These are phyloP conservation scores for Daldinia grandis DNA, from an alignment of 495 filamentous ascomycete species.

Conservation along the genomic window DNA sequence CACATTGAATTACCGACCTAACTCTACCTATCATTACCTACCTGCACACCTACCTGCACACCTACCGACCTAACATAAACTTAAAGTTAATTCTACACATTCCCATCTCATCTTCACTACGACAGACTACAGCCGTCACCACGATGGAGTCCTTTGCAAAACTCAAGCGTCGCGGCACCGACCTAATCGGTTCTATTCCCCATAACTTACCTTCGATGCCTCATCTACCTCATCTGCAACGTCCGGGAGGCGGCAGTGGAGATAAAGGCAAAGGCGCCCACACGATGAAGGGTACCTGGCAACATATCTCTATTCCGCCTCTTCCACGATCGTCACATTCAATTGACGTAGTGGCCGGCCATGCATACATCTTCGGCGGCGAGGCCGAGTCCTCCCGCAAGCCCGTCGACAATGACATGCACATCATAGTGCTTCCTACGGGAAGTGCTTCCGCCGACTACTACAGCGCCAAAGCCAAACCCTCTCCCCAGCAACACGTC, in stretches of 20 bases:
- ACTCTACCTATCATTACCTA: background rate
- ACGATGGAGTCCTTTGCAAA: slow-evolving; percentile 56
- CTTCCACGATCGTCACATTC: slow-evolving; percentile 76
- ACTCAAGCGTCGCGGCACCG: slow-evolving; percentile 56
- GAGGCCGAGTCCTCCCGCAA: slow-evolving; percentile 57
- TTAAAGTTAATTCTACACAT: background rate
- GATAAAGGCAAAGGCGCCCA: background rate
- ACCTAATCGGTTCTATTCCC: slow-evolving; percentile 52
- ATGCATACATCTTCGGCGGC: slow-evolving; percentile 76
- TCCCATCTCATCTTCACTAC: background rate
- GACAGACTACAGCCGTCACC: background rate
- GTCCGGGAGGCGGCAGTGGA: slow-evolving; percentile 20
- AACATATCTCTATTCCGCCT: slow-evolving; percentile 60
- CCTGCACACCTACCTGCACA: background rate
- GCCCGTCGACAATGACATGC: slow-evolving; percentile 73
- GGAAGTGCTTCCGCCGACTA: slow-evolving; percentile 64
- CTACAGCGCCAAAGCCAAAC: slow-evolving; percentile 59
- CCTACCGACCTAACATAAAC: background rate
- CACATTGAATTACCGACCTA: background rate
- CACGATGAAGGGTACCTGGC: slow-evolving; percentile 65
- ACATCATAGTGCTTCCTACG: slow-evolving; percentile 68
- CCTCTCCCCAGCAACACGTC: slow-evolving; percentile 24
- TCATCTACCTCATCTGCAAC: slow-evolving; percentile 34
- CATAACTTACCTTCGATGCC: slow-evolving; percentile 48
- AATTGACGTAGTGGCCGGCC: slow-evolving; percentile 69